A percentile compares a stretch with the other conserved stretches of the same genome.
These are phyloP conservation scores for Mucor mucedo DNA, from an alignment of 371 early-diverging fungal genomes.

Conservation along the genomic window DNA sequence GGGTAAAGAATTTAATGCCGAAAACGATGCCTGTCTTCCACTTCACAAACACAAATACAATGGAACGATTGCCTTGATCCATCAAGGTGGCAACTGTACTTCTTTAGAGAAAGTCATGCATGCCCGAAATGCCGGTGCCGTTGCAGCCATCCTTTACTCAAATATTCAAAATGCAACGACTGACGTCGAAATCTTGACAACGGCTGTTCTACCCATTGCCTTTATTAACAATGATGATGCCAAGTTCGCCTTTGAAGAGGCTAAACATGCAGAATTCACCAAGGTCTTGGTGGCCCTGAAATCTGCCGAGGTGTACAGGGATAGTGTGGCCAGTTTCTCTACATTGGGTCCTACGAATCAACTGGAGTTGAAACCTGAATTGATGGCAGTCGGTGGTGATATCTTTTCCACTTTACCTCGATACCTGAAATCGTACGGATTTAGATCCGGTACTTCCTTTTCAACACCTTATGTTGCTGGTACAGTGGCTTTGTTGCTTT, in stretches of 20 bases:
- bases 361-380: slow-evolving; percentile 58
- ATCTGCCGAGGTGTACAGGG: slow-evolving; percentile 11
- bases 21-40: slow-evolving; percentile 21
- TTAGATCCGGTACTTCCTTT: slow-evolving; percentile 65
- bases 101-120: slow-evolving; percentile 44
- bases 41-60: slow-evolving; percentile 14
- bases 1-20: slow-evolving; percentile 16
- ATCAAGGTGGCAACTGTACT: slow-evolving; percentile 50
- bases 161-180: slow-evolving; percentile 19
- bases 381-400: slow-evolving; percentile 70
- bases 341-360: slow-evolving; percentile 54
- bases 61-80: slow-evolving; percentile 43
- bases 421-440: slow-evolving; percentile 52
- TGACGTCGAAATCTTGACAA: neutral
- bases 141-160: slow-evolving; percentile 54
- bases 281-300: slow-evolving; percentile 23
- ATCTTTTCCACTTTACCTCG: slow-evolving; percentile 68
- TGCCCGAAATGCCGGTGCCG: slow-evolving; percentile 52
- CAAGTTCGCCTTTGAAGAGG: neutral
- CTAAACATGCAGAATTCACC: slow-evolving; percentile 24
- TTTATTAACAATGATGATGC: slow-evolving; percentile 43
- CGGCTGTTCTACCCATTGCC: slow-evolving; percentile 39
- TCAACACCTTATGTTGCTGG: slow-evolving; percentile 75
- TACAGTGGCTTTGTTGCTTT: slow-evolving; percentile 57
- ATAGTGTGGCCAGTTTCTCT: slow-evolving; percentile 42